A percentile compares a stretch with the other conserved stretches of the same genome.
Conservation (phyloP, 176 grass and related monocot genomes). For the Raddia guianensis region DNA sequence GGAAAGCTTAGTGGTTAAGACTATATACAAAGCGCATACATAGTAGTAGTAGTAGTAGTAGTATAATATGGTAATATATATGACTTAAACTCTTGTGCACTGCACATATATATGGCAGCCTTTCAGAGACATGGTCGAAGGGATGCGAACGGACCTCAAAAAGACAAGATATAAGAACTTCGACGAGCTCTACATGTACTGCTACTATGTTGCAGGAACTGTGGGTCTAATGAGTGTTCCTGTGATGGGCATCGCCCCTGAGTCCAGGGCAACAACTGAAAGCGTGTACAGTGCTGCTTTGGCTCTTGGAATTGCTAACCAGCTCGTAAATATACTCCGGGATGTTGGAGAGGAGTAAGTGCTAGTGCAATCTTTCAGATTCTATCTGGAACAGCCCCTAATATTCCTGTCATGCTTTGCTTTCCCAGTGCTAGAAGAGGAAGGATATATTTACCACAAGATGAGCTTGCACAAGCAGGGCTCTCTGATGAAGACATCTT, state of each 20-base stretch:
- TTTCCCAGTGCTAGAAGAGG: conserved; percentile 65
- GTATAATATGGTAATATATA: no score
- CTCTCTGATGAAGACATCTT: conserved; percentile 91
- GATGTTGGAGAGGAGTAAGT: conserved; percentile 97
- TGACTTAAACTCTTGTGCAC: no score
- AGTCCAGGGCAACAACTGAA: conserved; percentile 79
- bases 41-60: no score
- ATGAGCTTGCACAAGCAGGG: conserved; percentile 73
- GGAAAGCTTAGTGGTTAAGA: neutral
- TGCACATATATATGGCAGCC: conserved; percentile 44
- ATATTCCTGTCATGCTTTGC: neutral
- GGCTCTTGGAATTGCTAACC: conserved; percentile 82
- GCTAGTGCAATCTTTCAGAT: neutral
- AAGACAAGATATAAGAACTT: conserved; percentile 85
- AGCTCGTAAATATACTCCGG: conserved; percentile 89
- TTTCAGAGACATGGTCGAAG: conserved; percentile 96
- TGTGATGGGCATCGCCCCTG: conserved; percentile 78
- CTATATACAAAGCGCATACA: no score
- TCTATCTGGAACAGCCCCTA: neutral
- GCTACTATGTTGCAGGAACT: conserved; percentile 92
- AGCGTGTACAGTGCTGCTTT: conserved; percentile 73
- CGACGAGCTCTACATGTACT: conserved; percentile 95
- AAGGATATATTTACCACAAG: conserved; percentile 86
- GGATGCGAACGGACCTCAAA: conserved; percentile 83
- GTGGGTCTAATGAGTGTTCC: conserved; percentile 93